Base-by-base conservation (phyloP, 495 filamentous ascomycete species). In the Penicillium bovifimosum region DNA sequence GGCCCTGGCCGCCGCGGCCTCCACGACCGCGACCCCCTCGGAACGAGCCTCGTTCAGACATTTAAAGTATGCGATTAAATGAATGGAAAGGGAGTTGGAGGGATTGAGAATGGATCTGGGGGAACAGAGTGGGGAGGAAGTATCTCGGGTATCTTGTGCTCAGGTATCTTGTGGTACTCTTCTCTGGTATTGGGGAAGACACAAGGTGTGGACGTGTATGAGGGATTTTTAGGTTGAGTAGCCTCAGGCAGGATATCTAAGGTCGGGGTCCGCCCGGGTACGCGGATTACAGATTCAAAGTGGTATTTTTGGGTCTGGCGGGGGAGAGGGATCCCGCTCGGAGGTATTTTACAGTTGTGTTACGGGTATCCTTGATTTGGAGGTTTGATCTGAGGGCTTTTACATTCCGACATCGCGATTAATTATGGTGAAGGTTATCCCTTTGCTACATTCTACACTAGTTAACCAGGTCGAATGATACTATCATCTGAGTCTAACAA, bases 11-110 rank as follows among this genome's bases (percentile, higher is more conserved):
- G 53, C 74, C 72, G 41, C 71, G 65, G 47, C 71, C 68, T 55
- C 75, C 70, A 48, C 74, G 71, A 47, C 78, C 71, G 49, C 75
- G 68, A 54, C 76, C 72, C 10, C 81, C 82, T 55, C 83, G 80
- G 71, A 82, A 82, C 41, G 76, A 74, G 48, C 78, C 82, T 78
- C 85, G 77, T 70, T 88, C 86, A 56, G 86, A 82, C 85, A 88
- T 53, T 54, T 59, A 57, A 55, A 58, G 55, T 44, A 50, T 51
- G 47, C 49, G 32, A 29, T 32, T 28, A 29, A 34, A 47, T 9
- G 33, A 27, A 33, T 27, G 8, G 32, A 54, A 50, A 33, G 35
- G 41, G 52, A 41, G 40, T 34, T 53, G 44, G 56, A 51, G 33
- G 20, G 53, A 49, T 7, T 0, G n/a, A 35, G 29, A 18, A 16